Percentiles rank a stretch among this genome's conserved stretches.
Conservation (phyloP, 2,329 filamentous ascomycete species). For the Aspergillus tamarii region DNA sequence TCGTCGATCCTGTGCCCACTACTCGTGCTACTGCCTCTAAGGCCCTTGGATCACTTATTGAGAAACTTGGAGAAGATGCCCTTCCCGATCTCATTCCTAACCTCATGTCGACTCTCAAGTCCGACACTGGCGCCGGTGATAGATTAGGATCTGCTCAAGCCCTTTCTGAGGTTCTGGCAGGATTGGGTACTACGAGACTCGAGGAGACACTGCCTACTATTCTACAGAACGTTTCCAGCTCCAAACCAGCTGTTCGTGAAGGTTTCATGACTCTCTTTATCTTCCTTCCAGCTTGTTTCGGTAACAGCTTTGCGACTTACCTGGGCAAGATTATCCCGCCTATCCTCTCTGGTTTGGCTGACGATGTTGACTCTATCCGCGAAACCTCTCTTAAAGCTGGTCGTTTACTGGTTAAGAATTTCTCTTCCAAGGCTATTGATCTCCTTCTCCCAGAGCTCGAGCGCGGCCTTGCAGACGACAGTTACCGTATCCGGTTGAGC, state of each 20-base stretch:
- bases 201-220: conserved; percentile 97
- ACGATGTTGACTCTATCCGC: conserved; percentile 94
- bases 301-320: conserved; percentile 97
- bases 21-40: conserved; percentile 96
- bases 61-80: conserved; percentile 96
- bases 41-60: conserved; percentile 91
- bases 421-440: conserved; percentile 91
- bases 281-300: conserved; percentile 97
- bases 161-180: conserved; percentile 92
- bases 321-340: conserved; percentile 93
- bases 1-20: conserved; percentile 94
- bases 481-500: conserved; percentile 94
- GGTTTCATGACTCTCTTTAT: conserved; percentile 99
- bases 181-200: conserved; percentile 85
- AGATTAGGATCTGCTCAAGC: conserved; percentile 95
- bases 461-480: conserved; percentile 95
- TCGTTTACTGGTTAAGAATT: conserved; percentile 95
- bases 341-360: conserved; percentile 89
- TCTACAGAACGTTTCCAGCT: conserved; percentile 90
- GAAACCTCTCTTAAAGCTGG: conserved; percentile 95
- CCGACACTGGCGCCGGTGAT: conserved; percentile 94
- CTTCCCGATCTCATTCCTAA: conserved; percentile 96
- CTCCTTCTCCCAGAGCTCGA: conserved; percentile 92
- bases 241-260: conserved; percentile 87
- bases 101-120: conserved; percentile 96